phyloP scores from a whole-genome alignment of 2,329 filamentous ascomycete species.

The Aspergillus viridinutans region DNA sequence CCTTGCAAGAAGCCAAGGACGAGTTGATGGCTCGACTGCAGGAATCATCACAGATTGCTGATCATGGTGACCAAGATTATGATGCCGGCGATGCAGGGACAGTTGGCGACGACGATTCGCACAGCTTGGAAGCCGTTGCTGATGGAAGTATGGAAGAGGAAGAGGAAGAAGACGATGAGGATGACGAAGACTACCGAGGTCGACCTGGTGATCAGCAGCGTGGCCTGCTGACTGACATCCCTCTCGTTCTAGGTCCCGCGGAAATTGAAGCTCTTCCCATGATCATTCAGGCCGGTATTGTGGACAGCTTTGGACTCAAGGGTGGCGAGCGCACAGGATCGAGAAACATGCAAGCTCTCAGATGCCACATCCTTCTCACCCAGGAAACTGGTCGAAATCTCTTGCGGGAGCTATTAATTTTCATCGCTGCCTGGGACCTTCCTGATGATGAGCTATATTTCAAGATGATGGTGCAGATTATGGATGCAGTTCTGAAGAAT shows the following conservation, averaged over 20 bases:
- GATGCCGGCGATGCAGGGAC: constrained; percentile 40
- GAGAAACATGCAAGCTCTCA: constrained; percentile 80
- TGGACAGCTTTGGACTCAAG: constrained; percentile 70
- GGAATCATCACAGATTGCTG: constrained; percentile 39
- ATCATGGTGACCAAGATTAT: constrained; percentile 40
- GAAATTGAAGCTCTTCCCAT: constrained; percentile 96
- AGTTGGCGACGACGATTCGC: constrained; percentile 39
- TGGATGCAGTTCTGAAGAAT: constrained; percentile 86
- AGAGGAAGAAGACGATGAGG: constrained; percentile 52
- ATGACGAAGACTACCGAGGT: constrained; percentile 50
- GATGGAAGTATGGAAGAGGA: constrained; percentile 48
- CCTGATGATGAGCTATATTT: constrained; percentile 92
- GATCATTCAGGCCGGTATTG: constrained; percentile 93
- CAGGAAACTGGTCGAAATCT: constrained; percentile 88
- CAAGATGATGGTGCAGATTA: constrained; percentile 93
- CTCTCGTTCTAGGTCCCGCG: constrained; percentile 86
- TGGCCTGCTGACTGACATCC: constrained; percentile 86
- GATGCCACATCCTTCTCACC: constrained; percentile 84
- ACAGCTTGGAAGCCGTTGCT: constrained; percentile 40
- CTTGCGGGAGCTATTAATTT: constrained; percentile 84
- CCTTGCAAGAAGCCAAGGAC: constrained; percentile 49
- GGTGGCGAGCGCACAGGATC: constrained; percentile 57
- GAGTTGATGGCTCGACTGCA: constrained; percentile 48
- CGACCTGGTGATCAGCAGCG: constrained; percentile 55
- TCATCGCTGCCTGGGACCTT: constrained; percentile 95